Evolutionary conservation across 2,329 filamentous ascomycete genomes (phyloP), one percentile per base, ranked within the genome.

Genomic region (Aspergillus novoparasiticus): DNA sequence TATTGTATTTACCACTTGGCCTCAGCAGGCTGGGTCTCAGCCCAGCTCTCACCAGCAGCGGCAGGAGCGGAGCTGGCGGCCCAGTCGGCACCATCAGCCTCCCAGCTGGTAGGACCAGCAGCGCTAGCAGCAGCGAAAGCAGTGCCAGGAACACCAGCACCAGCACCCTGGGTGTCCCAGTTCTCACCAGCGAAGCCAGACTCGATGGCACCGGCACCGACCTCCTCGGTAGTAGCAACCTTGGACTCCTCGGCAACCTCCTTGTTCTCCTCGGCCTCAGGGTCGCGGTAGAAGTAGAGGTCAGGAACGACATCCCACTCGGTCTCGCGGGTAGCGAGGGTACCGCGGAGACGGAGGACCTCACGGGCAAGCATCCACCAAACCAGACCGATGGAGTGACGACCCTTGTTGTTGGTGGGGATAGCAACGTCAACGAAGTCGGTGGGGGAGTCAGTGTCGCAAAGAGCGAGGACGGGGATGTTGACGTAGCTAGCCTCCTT

Each of bases 351-450:
- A 81, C 96, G 93, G 83, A 99, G 94, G 81, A 99, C 94, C 89
- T 99, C 95, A 88, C 95, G 95, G 82, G 95, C 94, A 75, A 99
- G 89, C 90, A 99, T 90, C 95, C 95, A 99, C 95, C 95, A 99
- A 86, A 99, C 83, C 77, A 95, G 88, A 87, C 95, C 95, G 78
- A 99, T 99, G 82, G 96, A 90, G 86, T 98, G 94, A 82, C 95
- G 94, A 87, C 94, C 94, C 91, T 99, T 99, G 93, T 99, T 99
- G 93, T 99, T 99, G 87, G 95, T 97, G 79, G 95, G 95, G 85
- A 99, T 99, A 84, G 95, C 95, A 83, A 98, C 93, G 81, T 99
- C 95, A 81, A 99, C 95, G 87, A 94, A 99, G 86, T 99, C 94
- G 83, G 95, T 98, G 79, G 95, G 95, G 67, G 95, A 98, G 88